phyloP scores from a whole-genome alignment of 192 early-diverging fungal species.

The Phycomyces nitens region DNA sequence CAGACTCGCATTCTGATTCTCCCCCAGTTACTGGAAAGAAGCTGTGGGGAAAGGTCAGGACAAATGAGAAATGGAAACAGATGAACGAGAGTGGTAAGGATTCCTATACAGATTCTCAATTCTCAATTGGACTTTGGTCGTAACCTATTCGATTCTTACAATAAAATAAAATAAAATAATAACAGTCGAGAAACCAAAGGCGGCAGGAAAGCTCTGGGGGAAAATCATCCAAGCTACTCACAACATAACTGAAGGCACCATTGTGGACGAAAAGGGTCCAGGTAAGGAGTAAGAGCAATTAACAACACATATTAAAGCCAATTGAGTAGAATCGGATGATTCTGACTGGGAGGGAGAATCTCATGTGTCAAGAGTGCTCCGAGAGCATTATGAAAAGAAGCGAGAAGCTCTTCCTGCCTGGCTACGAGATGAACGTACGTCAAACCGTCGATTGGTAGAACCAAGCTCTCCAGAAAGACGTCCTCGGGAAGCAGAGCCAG shows the following conservation, averaged over 20 bases:
- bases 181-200: conserved; percentile 21
- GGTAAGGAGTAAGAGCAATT: conserved; percentile 10
- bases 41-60: conserved; percentile 22
- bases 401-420: conserved; percentile 30
- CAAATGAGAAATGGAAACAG: conserved; percentile 32
- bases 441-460: not conserved
- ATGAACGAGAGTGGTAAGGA: conserved; percentile 16
- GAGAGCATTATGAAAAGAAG: conserved; percentile 52
- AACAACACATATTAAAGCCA: not conserved
- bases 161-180: not conserved
- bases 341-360: conserved; percentile 53
- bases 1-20: conserved; percentile 9
- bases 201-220: conserved; percentile 24
- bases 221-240: conserved; percentile 31
- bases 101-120: no score
- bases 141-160: not conserved
- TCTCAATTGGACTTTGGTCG: not conserved
- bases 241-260: conserved; percentile 18
- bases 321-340: conserved; percentile 51
- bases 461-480: not conserved
- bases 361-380: conserved; percentile 48
- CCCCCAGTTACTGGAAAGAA: conserved; percentile 19
- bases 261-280: conserved; percentile 27
- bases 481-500: not conserved
- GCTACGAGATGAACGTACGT: conserved; percentile 16